A percentile compares a stretch with the other conserved stretches of the same genome.
These are phyloP conservation scores for Mediolabrus comicus DNA, from an alignment of 108 stramenopile genomes.

Conservation along the genomic window DNA sequence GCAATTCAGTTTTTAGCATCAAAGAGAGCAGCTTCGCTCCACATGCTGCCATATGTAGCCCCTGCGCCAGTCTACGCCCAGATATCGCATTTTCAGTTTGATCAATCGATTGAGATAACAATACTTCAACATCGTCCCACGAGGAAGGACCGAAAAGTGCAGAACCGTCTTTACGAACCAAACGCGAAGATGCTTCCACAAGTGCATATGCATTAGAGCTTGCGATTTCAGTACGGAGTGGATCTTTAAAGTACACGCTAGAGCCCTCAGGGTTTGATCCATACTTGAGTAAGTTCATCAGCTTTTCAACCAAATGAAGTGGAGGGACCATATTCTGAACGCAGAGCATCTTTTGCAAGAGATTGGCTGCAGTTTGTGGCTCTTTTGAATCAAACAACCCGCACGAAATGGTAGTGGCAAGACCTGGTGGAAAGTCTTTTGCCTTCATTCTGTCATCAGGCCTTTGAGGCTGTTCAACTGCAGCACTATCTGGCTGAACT, in stretches of 20 bases:
- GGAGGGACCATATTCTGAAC: conserved; percentile 29
- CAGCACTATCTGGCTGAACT: too few relatives aligned
- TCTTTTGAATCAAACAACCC: conserved; percentile 41
- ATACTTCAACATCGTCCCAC: conserved; percentile 37
- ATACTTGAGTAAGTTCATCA: conserved; percentile 33
- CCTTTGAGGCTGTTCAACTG: too few relatives aligned
- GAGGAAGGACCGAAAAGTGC: conserved; percentile 40
- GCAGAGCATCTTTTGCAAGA: conserved; percentile 20
- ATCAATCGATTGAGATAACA: conserved; percentile 23
- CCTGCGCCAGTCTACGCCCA: conserved; percentile 19
- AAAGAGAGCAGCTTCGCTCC: conserved; percentile 34
- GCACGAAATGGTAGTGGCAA: conserved; percentile 30
- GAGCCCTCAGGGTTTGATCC: conserved; percentile 42
- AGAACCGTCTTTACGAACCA: conserved; percentile 17
- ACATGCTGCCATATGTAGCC: conserved; percentile 37
- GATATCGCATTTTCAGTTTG: conserved; percentile 30
- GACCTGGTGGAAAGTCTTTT: conserved; percentile 23
- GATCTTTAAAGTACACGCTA: conserved; percentile 34
- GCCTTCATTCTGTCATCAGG: not conserved
- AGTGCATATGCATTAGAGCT: conserved; percentile 27
- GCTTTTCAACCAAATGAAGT: conserved; percentile 14
- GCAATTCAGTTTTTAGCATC: conserved; percentile 30
- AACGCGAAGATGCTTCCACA: conserved; percentile 11
- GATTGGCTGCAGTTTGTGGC: conserved; percentile 18
- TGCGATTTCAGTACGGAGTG: conserved; percentile 33